Percentiles rank a stretch among this genome's conserved stretches.
Evolutionary conservation across 176 grass and related monocot genomes (phyloP).

Genomic region (Tillandsia fasciculata): DNA sequence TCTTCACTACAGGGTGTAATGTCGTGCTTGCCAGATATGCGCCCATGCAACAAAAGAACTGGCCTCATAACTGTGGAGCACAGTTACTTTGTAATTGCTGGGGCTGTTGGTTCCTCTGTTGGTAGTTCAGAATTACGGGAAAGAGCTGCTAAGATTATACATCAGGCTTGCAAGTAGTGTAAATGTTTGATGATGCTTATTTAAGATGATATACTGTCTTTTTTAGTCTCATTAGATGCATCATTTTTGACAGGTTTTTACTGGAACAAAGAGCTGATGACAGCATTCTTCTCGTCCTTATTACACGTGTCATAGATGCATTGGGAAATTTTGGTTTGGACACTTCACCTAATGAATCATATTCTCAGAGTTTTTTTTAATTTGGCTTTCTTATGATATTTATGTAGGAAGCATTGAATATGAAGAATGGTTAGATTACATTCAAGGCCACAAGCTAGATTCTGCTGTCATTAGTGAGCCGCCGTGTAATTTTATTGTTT

Average conservation of each 20-base stretch:
- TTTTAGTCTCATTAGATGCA: conserved; percentile 18
- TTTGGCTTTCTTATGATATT: conserved; percentile 31
- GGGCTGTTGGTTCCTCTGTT: conserved; percentile 61
- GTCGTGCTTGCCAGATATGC: conserved; percentile 94
- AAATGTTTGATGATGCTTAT: conserved; percentile 9
- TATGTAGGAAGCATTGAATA: conserved; percentile 84
- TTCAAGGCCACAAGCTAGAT: conserved; percentile 89
- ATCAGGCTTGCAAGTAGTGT: conserved; percentile 70
- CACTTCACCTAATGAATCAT: conserved; percentile 8
- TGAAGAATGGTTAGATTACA: conserved; percentile 79
- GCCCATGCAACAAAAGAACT: conserved; percentile 56
- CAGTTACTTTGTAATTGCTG: conserved; percentile 54
- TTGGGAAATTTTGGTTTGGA: conserved; percentile 86
- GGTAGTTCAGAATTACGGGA: conserved; percentile 93
- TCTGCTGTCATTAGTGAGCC: conserved; percentile 85
- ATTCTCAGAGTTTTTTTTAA: conserved; percentile 4
- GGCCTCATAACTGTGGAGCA: conserved; percentile 39
- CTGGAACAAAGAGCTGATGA: conserved; percentile 87
- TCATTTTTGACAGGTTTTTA: conserved; percentile 62
- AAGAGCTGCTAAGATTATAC: conserved; percentile 71
- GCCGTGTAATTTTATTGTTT: conserved; percentile 82
- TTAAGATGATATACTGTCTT: neutral
- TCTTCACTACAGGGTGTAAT: conserved; percentile 93
- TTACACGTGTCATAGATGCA: conserved; percentile 87
- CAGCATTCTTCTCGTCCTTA: conserved; percentile 83